Conservation (phyloP, 2,329 filamentous ascomycete species). For the Arthrobotrys pseudoclavata region DNA sequence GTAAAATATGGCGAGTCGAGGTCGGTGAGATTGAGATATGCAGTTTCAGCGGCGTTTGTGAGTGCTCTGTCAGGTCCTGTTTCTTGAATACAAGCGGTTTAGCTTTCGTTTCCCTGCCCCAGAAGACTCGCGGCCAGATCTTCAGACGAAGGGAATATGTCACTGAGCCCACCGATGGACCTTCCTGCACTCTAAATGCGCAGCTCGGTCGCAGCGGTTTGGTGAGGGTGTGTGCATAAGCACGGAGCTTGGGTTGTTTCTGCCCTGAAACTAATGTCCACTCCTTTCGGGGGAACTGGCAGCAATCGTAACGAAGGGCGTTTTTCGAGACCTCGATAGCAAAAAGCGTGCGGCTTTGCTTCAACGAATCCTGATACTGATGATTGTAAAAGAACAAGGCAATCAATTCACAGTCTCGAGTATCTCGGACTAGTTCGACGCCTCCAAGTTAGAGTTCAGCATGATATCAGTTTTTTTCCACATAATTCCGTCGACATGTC, state of each 20-base stretch:
- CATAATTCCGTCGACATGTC: constrained; percentile 12
- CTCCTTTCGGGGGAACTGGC: constrained; percentile 47
- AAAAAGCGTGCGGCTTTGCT: constrained; percentile 26
- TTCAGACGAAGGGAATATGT: constrained; percentile 52
- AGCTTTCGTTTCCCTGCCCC: constrained; percentile 31
- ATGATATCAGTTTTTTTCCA: constrained; percentile 44
- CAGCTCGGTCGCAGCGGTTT: constrained; percentile 31
- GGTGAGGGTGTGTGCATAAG: constrained; percentile 58
- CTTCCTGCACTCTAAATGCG: constrained; percentile 37
- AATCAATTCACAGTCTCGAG: constrained; percentile 23
- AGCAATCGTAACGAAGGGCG: constrained; percentile 48
- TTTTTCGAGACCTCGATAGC: constrained; percentile 36
- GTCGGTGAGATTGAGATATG: constrained; percentile 42
- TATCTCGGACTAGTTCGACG: constrained; percentile 9
- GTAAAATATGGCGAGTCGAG: constrained; percentile 20
- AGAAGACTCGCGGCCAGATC: constrained; percentile 22
- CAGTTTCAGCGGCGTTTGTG: constrained; percentile 54
- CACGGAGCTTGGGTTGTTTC: constrained; percentile 59
- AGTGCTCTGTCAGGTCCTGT: constrained; percentile 29
- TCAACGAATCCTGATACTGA: not conserved
- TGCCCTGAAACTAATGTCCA: constrained; percentile 56
- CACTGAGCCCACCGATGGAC: constrained; percentile 28
- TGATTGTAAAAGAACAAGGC: constrained; percentile 29
- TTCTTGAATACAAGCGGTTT: constrained; percentile 27
- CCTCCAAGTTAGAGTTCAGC: constrained; percentile 29